A percentile compares a stretch with the other conserved stretches of the same genome.
phyloP scores from a whole-genome alignment of 495 filamentous ascomycete species.

The Annulohypoxylon bovei region DNA sequence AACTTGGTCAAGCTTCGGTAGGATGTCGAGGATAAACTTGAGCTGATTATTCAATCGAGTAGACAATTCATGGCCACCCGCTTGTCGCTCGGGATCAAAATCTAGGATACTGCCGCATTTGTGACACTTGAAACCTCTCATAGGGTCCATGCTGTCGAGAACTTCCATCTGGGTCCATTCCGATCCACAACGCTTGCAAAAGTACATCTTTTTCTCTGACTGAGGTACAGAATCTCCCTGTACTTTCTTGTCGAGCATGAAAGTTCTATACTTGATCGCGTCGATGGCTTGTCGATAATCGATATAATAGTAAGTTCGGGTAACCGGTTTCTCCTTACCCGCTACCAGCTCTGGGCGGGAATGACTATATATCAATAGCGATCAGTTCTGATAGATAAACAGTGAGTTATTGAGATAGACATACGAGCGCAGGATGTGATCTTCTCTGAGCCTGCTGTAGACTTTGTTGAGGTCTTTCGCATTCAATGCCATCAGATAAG shows the following conservation, averaged over 20 bases:
- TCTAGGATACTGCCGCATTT: constrained; percentile 78
- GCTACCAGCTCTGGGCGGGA: constrained; percentile 81
- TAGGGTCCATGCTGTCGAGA: constrained; percentile 70
- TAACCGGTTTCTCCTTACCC: constrained; percentile 81
- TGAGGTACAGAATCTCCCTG: constrained; percentile 80
- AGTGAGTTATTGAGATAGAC: constrained; percentile 35
- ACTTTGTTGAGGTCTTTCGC: constrained; percentile 89
- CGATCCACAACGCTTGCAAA: constrained; percentile 78
- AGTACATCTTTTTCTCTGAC: constrained; percentile 89
- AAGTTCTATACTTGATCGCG: constrained; percentile 94
- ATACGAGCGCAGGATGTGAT: constrained; percentile 84
- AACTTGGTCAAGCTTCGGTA: constrained; percentile 85
- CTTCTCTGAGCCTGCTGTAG: constrained; percentile 82
- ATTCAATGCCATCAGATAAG: constrained; percentile 84
- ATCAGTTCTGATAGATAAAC: constrained; percentile 25
- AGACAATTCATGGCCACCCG: constrained; percentile 85
- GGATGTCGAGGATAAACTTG: constrained; percentile 80
- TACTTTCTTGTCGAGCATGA: constrained; percentile 82
- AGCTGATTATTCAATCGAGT: constrained; percentile 88
- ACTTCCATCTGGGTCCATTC: constrained; percentile 91
- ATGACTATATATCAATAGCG: constrained; percentile 61
- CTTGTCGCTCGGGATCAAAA: constrained; percentile 70
- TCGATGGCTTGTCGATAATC: constrained; percentile 94
- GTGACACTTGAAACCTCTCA: constrained; percentile 81
- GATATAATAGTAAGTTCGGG: constrained; percentile 95